Evolutionary conservation across 176 grass and related monocot genomes (phyloP), one percentile per base, ranked within the genome.

Genomic region (Themeda triandra): DNA sequence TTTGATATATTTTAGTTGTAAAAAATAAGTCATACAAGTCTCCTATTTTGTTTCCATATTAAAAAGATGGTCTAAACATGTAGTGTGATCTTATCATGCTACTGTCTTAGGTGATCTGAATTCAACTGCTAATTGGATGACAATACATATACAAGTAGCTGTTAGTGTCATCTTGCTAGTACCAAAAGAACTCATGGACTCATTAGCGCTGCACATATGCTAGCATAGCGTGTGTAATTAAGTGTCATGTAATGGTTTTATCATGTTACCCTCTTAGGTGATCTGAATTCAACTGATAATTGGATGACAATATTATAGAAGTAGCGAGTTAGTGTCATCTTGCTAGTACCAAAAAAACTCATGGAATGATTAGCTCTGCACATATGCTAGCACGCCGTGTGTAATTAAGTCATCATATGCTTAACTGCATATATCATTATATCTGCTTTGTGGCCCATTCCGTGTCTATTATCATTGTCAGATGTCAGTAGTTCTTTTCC

Each of bases 1-100:
- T 17, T 77, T 46, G 19, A n/a, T n/a, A 69, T 77, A 44, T 53
- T 82, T 86, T 62, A 32, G 51, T 13, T 64, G 25, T 80, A 75
- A 70, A 0, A 54, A 53, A 15, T 54, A 63, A 78, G 17, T 13
- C 66, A 45, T 25, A 48, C 25, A 19, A 48, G 6, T 46, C 42
- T 28, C 25, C 25, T 4, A 13, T 49, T 76, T 87, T 4, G 25
- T 76, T 69, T 87, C 27, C 21, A 28, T 45, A 72, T 45, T 27
- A 45, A 3, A 72, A 45, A 45, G n/a, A 72, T 70, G 35, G 21
- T 39, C 66, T 36, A 37, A 37, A 37, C 18, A 30, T 60, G 62
- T 32, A n/a, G n/a, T n/a, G n/a, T n/a, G n/a, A n/a, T n/a, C n/a
- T n/a, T n/a, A n/a, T n/a, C n/a, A n/a, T n/a, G n/a, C n/a, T n/a